Percentiles rank a stretch among this genome's conserved stretches.
Evolutionary conservation across 805 yeast species (phyloP).

Genomic region (Kodamaea hsintzibuensis): DNA sequence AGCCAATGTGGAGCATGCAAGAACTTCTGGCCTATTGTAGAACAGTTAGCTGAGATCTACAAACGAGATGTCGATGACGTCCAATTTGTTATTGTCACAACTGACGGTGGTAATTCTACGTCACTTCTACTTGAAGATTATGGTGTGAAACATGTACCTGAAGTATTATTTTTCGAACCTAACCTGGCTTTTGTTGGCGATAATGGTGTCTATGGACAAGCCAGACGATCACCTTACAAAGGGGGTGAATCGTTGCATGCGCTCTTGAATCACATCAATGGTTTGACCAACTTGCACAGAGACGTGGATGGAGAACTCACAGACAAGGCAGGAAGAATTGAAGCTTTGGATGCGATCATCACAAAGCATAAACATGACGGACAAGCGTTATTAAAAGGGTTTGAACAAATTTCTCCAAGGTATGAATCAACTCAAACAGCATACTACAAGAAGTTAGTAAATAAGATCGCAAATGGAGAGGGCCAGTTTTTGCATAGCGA

Average conservation of each 20-base stretch:
- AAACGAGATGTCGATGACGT: slow-evolving; percentile 39
- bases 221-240: slow-evolving; percentile 15
- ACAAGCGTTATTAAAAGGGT: neutral
- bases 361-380: neutral
- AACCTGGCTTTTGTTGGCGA: slow-evolving; percentile 9
- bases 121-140: slow-evolving; percentile 5
- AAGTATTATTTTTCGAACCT: slow-evolving; percentile 7
- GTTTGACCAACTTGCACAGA: slow-evolving; percentile 27
- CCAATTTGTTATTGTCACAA: slow-evolving; percentile 31
- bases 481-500: slow-evolving; percentile 46
- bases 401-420: slow-evolving; percentile 1
- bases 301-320: slow-evolving; percentile 33
- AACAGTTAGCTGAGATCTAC: slow-evolving; percentile 49
- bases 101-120: slow-evolving; percentile 33
- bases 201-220: slow-evolving; percentile 26
- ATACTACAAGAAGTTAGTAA: slow-evolving; percentile 51
- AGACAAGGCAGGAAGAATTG: slow-evolving; percentile 33
- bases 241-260: slow-evolving; percentile 23
- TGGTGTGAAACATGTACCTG: slow-evolving; percentile 1
- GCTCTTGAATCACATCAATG: slow-evolving; percentile 30
- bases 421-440: slow-evolving; percentile 22
- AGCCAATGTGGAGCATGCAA: slow-evolving; percentile 63
- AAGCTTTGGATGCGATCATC: slow-evolving; percentile 19
- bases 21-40: slow-evolving; percentile 51
- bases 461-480: slow-evolving; percentile 47